Evolutionary conservation across 495 filamentous ascomycete species (phyloP), one percentile per base, ranked within the genome.

Genomic region (Talaromyces liani): DNA sequence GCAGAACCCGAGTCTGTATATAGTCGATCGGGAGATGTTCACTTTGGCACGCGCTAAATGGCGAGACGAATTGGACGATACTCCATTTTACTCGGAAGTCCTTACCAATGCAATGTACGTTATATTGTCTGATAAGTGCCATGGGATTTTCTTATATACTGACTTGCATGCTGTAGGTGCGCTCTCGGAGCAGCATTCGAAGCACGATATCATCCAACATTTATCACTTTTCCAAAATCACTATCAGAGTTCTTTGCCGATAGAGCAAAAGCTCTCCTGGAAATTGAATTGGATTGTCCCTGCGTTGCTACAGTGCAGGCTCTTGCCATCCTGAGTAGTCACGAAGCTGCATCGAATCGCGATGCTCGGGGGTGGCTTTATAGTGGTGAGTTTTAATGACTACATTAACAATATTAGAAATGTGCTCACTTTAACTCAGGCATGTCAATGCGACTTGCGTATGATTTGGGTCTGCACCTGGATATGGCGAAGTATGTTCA

Each of bases 281-380:
- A 82, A 33, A 77, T 79, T 45, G 80, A 83, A 63, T 66, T 82
- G 6, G 80, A 83, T 64, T 76, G 72, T 9, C 80, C 80, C 1
- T 79, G 76, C 55, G 76, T 83, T 6, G 78, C 80, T 20, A 83
- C 80, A 9, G 77, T 82, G 18, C 80, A 83, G 58, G 74, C 79
- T 1, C 72, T 82, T 33, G 79, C 77, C 2, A 73, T 83, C 20
- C 64, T 83, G 63, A 81, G 79, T 56, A 78, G 73, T 24, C 75
- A 80, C 59, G 80, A 83, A 61, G 75, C 75, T 2, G 73, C 75
- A 7, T 76, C 75, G 0, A 81, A 77, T 59, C 73, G 77, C 5
- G 80, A 83, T 68, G 77, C 80, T 57, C 76, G 79, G 10, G 80
- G 80, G 12, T 82, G 79, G 80, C 67, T 83, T 0, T 82, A 83